Evolutionary conservation across 2,329 filamentous ascomycete genomes (phyloP).

Genomic region (Blumeria graminis): DNA sequence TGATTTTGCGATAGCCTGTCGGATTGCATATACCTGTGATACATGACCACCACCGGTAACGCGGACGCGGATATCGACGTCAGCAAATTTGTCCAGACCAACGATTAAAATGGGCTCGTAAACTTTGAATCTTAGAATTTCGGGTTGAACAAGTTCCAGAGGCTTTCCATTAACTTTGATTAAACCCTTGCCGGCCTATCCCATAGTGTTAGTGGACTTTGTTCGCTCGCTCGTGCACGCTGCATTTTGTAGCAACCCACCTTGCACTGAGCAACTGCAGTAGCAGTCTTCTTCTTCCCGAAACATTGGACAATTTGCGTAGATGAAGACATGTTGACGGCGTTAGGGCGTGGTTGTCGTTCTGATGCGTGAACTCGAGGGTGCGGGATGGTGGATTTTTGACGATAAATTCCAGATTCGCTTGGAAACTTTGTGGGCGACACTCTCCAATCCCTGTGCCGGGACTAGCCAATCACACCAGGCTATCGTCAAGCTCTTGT

Average conservation of each 20-base stretch:
- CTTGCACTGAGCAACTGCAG: constrained; percentile 3
- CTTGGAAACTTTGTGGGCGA: constrained; percentile 1
- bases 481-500: no score
- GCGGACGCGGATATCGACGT: constrained; percentile 92
- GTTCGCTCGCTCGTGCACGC: neutral
- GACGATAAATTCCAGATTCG: constrained; percentile 2
- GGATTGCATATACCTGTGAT: constrained; percentile 93
- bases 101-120: constrained; percentile 97
- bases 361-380: neutral
- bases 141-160: constrained; percentile 78
- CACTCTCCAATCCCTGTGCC: no score
- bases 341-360: no score
- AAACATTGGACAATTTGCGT: constrained; percentile 85
- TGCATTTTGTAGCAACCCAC: neutral
- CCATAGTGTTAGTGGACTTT: neutral
- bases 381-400: neutral
- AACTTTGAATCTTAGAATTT: constrained; percentile 98
- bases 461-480: no score
- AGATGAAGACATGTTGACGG: constrained; percentile 28
- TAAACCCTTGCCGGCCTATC: constrained; percentile 58
- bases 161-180: constrained; percentile 98
- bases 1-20: constrained; percentile 95
- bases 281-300: constrained; percentile 74
- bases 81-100: constrained; percentile 89
- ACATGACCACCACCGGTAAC: constrained; percentile 95